phyloP scores from a whole-genome alignment of 2,329 filamentous ascomycete genomes.

The Graphilbum fragrans region DNA sequence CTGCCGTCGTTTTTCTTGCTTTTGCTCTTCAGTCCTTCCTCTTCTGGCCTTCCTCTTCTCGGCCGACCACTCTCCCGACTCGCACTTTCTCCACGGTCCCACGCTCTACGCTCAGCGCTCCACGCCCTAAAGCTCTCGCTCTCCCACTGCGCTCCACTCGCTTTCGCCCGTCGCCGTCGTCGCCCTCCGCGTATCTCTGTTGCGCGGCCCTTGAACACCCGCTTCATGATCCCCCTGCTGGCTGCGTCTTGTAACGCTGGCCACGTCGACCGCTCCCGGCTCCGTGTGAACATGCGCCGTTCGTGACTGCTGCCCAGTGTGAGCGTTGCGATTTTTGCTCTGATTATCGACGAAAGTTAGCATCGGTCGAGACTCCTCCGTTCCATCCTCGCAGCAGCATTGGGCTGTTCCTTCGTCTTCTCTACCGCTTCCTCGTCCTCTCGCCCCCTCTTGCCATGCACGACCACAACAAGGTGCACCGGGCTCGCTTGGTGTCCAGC shows the following conservation, averaged over 20 bases:
- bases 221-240: too few species aligned
- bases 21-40: background rate
- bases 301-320: background rate
- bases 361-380: background rate
- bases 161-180: too few species aligned
- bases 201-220: too few species aligned
- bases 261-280: too few species aligned
- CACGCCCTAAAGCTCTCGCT: background rate
- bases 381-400: background rate
- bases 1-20: background rate
- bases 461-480: constrained; percentile 6
- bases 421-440: background rate
- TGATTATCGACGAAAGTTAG: too few species aligned
- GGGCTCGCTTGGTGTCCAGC: constrained; percentile 67
- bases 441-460: constrained; percentile 6
- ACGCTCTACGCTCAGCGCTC: background rate
- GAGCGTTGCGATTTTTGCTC: background rate
- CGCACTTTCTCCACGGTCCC: background rate
- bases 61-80: background rate
- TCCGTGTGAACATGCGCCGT: too few species aligned
- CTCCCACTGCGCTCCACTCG: too few species aligned
- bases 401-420: background rate
- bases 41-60: background rate
- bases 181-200: too few species aligned
- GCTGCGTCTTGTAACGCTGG: too few species aligned